phyloP scores from a whole-genome alignment of 192 early-diverging fungal genomes.

The Spizellomyces sp. region DNA sequence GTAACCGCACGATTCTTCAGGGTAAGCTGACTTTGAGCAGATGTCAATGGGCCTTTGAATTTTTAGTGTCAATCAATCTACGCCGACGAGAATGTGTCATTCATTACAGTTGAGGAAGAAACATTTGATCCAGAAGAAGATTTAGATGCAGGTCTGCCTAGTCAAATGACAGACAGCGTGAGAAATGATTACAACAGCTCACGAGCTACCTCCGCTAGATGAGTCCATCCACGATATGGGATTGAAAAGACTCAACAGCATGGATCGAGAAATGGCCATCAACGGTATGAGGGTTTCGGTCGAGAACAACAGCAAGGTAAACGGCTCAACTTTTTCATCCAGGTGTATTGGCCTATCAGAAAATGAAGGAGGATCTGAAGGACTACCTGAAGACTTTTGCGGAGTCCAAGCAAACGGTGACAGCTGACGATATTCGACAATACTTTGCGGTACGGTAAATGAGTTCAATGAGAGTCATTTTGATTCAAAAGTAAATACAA shows the following conservation, averaged over 20 bases:
- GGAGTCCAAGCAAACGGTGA: neutral
- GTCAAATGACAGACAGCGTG: too few relatives aligned
- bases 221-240: constrained; percentile 74
- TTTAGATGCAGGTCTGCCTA: constrained; percentile 50
- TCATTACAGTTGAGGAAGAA: constrained; percentile 55
- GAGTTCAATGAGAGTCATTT: too few relatives aligned
- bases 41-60: neutral
- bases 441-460: neutral
- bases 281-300: constrained; percentile 47
- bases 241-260: constrained; percentile 68
- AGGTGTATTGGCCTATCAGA: constrained; percentile 67
- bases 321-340: neutral
- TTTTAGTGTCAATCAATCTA: constrained; percentile 18
- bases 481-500: too few relatives aligned
- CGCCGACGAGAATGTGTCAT: neutral
- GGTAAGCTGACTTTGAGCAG: neutral
- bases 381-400: constrained; percentile 68
- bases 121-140: constrained; percentile 82
- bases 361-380: constrained; percentile 68
- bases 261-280: constrained; percentile 75
- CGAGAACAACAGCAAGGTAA: neutral
- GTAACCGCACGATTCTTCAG: neutral
- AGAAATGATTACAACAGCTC: too few relatives aligned
- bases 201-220: too few relatives aligned
- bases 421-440: neutral